Base-by-base conservation (phyloP, 2,329 filamentous ascomycete species). In the Cladophialophora chaetospira region DNA sequence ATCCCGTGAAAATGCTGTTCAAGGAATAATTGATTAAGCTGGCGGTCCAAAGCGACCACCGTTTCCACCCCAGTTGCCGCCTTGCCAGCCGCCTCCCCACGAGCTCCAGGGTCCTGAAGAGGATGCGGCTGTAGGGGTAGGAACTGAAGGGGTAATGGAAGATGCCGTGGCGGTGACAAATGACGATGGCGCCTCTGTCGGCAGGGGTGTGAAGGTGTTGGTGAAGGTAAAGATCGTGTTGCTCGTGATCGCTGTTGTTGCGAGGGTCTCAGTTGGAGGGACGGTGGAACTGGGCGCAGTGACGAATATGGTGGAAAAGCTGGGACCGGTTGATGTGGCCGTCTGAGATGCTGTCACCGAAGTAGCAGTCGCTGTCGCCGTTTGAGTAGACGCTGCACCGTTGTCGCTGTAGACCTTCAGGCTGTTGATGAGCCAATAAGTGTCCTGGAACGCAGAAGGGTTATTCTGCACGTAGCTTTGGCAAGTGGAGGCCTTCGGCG, bases 391-490 rank as follows among this genome's bases (percentile, higher is more conserved):
- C 11, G 42, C 51, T 4, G 53, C 53, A 10, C 60, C 61, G 40
- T 63, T 60, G 2, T 56, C 48, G 29, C 38, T 53, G 53, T 61
- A 66, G 5, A 66, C 64, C 23, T 57, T 62, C 23, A 66, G 33
- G 26, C 60, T 59, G 55, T 66, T 65, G 59, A 66, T 63, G 43
- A 58, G 57, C 64, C 64, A 66, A 56, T 62, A 95, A 1, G 88
- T 83, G 19, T 92, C 80, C 23, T 73, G 68, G 71, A 94, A 96
- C 6, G 80, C 88, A 6, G 72, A 67, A 0, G 91, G 88, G 71
- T 92, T 88, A 64, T 81, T 76, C 55, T 79, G 78, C 25, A 96
- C 91, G 70, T 84, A 96, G 21, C 84, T 82, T 25, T 85, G 71
- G 76, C 92, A 96, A 1, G 84, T 86, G 33, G 73, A 63, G 0